A percentile compares a stretch with the other conserved stretches of the same genome.
Evolutionary conservation across 352 stramenopile genomes (phyloP).

Genomic region (Phytophthora melonis): DNA sequence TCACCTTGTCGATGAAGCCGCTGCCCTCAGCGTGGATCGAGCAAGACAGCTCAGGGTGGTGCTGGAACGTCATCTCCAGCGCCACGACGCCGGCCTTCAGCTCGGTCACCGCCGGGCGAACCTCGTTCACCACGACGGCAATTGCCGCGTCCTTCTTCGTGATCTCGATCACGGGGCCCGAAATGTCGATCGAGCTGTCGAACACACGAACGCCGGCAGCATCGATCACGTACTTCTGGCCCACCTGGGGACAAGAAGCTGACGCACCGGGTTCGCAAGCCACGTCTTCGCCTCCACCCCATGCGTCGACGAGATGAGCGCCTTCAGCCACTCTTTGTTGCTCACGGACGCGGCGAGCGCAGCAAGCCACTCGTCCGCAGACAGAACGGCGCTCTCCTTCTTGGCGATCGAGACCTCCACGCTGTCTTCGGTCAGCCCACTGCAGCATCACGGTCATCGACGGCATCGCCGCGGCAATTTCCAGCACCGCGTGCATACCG

Average conservation of each 20-base stretch:
- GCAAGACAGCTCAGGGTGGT: conserved; percentile 52
- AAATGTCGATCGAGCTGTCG: conserved; percentile 46
- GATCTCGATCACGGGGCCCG: conserved; percentile 64
- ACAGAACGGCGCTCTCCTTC: conserved; percentile 36
- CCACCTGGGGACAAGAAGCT: conserved; percentile 56
- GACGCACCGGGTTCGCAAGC: conserved; percentile 69
- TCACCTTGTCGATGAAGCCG: conserved; percentile 66
- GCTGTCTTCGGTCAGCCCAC: conserved; percentile 4
- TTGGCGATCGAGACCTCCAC: conserved; percentile 43
- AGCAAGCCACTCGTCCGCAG: conserved; percentile 52
- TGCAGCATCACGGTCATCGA: too few relatives aligned
- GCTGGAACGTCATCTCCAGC: conserved; percentile 68
- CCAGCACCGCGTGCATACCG: conserved; percentile 79
- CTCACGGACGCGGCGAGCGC: conserved; percentile 43
- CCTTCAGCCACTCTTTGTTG: conserved; percentile 62
- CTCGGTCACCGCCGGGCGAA: conserved; percentile 63
- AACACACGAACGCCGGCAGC: conserved; percentile 46
- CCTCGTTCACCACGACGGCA: conserved; percentile 60
- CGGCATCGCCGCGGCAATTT: conserved; percentile 44
- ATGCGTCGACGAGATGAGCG: conserved; percentile 61
- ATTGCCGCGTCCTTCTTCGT: conserved; percentile 48
- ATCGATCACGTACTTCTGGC: conserved; percentile 56
- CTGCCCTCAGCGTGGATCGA: conserved; percentile 61
- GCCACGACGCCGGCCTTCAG: conserved; percentile 53
- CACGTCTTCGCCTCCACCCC: conserved; percentile 66